Percentiles rank a stretch among this genome's conserved stretches.
Conservation (phyloP, 371 early-diverging fungal species). For the Neoconidiobolus thromboides region DNA sequence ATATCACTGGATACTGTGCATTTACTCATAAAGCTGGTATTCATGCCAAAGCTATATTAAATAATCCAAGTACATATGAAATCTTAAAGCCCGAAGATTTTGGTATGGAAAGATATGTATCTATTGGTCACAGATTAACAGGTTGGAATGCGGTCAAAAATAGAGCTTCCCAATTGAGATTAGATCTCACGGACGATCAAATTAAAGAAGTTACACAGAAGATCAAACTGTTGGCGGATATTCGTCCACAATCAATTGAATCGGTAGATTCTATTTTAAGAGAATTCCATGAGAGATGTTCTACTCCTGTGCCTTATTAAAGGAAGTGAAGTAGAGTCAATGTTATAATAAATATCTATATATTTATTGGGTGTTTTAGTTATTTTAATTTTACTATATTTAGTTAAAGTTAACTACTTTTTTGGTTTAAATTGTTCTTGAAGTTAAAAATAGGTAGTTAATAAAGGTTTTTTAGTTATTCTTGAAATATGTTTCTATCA, state of each 20-base stretch:
- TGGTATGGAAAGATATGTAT: conserved; percentile 91
- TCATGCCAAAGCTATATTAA: conserved; percentile 94
- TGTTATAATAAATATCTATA: too few relatives aligned
- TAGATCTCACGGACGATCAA: conserved; percentile 68
- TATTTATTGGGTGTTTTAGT: too few relatives aligned
- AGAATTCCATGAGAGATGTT: conserved; percentile 21
- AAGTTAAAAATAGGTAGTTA: too few relatives aligned
- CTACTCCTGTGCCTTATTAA: neutral
- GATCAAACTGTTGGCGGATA: conserved; percentile 87
- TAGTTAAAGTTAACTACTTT: too few relatives aligned
- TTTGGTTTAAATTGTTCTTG: too few relatives aligned
- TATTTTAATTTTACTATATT: too few relatives aligned
- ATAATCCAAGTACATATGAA: conserved; percentile 93
- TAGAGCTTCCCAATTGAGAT: conserved; percentile 72
- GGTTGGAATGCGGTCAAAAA: conserved; percentile 98
- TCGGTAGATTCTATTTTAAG: conserved; percentile 61
- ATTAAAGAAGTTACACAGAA: conserved; percentile 80
- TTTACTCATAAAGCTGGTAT: conserved; percentile 98
- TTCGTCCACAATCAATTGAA: conserved; percentile 69
- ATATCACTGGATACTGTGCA: conserved; percentile 93
- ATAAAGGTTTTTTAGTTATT: too few relatives aligned
- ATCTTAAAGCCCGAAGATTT: conserved; percentile 92
- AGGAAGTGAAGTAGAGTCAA: too few relatives aligned
- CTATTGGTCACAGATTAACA: conserved; percentile 88
- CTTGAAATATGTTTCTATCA: too few relatives aligned